Base-by-base conservation (phyloP, 257 asterid species). In the Penstemon davidsonii region DNA sequence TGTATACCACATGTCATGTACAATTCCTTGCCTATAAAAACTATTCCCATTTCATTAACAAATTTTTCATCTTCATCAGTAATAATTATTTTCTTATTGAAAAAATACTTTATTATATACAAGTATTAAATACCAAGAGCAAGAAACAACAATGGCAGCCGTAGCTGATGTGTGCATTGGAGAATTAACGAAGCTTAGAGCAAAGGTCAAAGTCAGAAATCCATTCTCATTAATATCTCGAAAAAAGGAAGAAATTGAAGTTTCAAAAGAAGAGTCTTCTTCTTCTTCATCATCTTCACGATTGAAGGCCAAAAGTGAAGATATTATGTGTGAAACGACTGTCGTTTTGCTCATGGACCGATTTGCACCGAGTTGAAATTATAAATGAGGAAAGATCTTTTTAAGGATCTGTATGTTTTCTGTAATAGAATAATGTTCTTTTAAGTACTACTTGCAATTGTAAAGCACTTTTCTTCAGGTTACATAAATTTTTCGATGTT, bases 271-370 rank as follows among this genome's bases (percentile, higher is more conserved):
- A 42, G 75, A n/a, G 7, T 72, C 74, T 4, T 36, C 77, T 51
- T 70, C 79, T 56, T 75, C 84, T 8, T 70, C 81, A 4, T 59
- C 75, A 0, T 49, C 78, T 6, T 64, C 69, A 5, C 49, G 65
- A 9, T 55, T 64, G 8, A 73, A 66, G 64, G 63, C 49, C 19
- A 42, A 63, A 52, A 73, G 68, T 15, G 86, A 82, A 7, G 82
- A 73, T 37, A 54, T 73, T 38, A 76, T 86, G 82, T 83, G 80
- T 0, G 97, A 90, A 69, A 72, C 83, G 9, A 78, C 87, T 0
- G 65, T 88, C 3, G 73, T 71, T 41, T 66, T 86, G 85, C 88
- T 90, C 76, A 78, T 90, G 83, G 97, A 90, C 78, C 90, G 94
- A 3, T 88, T 88, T 60, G 88, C 91, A n/a, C 90, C 95, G 1